These are phyloP conservation scores for Platismatia glauca DNA, from an alignment of 495 filamentous ascomycete species.

Conservation along the genomic window DNA sequence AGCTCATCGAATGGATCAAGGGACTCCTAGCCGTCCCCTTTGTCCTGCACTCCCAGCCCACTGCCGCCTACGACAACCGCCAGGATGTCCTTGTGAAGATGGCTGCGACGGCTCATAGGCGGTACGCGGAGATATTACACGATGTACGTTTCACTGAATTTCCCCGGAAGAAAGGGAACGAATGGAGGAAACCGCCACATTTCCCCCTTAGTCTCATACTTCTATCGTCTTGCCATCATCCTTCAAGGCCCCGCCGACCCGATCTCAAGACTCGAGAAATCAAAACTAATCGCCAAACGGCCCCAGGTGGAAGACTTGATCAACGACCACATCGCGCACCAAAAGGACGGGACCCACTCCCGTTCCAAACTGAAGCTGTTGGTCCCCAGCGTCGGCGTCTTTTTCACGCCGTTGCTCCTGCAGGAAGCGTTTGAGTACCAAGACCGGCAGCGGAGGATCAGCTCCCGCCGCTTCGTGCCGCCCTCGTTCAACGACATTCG, in stretches of 20 bases:
- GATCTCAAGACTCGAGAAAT: neutral
- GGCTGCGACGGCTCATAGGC: slow-evolving; percentile 56
- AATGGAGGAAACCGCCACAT: no score
- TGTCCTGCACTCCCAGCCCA: slow-evolving; percentile 91
- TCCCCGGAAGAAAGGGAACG: no score
- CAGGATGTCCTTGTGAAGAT: slow-evolving; percentile 39
- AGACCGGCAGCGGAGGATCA: slow-evolving; percentile 76
- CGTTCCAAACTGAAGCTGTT: slow-evolving; percentile 89
- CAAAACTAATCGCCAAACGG: neutral
- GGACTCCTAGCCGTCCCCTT: slow-evolving; percentile 93
- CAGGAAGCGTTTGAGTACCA: slow-evolving; percentile 88
- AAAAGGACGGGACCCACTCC: slow-evolving; percentile 49
- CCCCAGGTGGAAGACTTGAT: slow-evolving; percentile 64
- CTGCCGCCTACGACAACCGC: slow-evolving; percentile 58
- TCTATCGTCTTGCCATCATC: neutral
- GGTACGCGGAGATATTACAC: slow-evolving; percentile 90
- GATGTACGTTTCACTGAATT: slow-evolving; percentile 40
- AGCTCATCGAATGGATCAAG: slow-evolving; percentile 61
- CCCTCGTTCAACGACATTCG: slow-evolving; percentile 97
- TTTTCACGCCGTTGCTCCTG: slow-evolving; percentile 81
- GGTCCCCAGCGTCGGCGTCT: slow-evolving; percentile 78
- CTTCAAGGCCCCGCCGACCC: neutral
- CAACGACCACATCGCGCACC: slow-evolving; percentile 77
- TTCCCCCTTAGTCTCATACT: neutral
- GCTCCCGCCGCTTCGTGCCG: slow-evolving; percentile 83